Evolutionary conservation across 441 rosid species (phyloP).

Genomic region (Rhodomyrtus psidioides): DNA sequence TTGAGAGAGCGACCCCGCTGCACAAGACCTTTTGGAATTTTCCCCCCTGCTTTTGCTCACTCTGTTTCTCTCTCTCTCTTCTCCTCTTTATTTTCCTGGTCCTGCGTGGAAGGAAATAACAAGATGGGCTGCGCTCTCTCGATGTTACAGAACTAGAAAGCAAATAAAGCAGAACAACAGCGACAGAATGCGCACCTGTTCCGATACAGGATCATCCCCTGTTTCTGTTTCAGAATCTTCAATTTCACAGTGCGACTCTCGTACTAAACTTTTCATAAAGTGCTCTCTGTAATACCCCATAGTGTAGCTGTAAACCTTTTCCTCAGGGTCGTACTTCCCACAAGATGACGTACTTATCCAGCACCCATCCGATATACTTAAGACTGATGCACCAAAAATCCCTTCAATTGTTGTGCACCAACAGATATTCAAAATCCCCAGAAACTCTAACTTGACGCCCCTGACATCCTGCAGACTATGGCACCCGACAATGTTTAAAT

Average conservation of each 20-base stretch:
- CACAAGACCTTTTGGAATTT: background rate
- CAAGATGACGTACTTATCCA: rapidly evolving
- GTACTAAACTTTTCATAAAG: background rate
- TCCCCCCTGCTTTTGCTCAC: background rate
- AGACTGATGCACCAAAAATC: background rate
- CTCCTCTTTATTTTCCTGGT: too few species aligned
- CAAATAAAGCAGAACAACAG: background rate
- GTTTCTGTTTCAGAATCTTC: background rate
- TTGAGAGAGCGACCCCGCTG: background rate
- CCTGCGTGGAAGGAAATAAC: too few species aligned
- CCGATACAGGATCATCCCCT: background rate
- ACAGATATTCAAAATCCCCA: rapidly evolving
- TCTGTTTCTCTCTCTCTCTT: background rate
- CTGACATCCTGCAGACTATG: background rate
- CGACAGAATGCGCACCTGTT: background rate
- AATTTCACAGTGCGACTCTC: background rate
- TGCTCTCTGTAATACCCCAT: background rate
- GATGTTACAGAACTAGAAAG: too few species aligned
- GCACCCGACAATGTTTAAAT: too few species aligned
- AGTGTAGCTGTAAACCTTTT: rapidly evolving
- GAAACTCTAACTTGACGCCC: background rate
- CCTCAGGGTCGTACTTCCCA: rapidly evolving
- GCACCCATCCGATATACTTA: background rate
- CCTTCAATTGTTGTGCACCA: rapidly evolving
- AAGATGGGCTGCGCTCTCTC: too few species aligned